Base-by-base conservation (phyloP, 2,329 filamentous ascomycete genomes). In the Nemania sp. region DNA sequence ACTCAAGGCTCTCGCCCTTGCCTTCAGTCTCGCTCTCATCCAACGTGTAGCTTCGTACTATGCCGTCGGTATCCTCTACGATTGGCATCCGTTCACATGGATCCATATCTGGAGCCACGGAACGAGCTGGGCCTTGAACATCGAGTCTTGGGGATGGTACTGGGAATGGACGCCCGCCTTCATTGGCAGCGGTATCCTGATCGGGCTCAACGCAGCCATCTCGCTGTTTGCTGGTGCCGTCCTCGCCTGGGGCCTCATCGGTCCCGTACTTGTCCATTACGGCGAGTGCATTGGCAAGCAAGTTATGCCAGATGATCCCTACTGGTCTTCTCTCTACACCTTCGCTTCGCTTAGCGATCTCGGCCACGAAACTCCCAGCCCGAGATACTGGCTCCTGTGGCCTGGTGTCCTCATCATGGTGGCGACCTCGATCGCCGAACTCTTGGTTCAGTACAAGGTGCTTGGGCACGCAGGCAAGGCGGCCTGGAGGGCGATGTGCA, bases 131-230 rank as follows among this genome's bases (percentile, higher is more conserved):
- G 80, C 80, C 4, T 69, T 83, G 54, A 72, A 75, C 48, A 74
- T 80, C 12, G 81, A 84, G 69, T 81, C 76, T 57, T 84, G 80
- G 80, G 79, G 79, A 43, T 84, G 80, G 81, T 72, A 75, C 60
- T 71, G 82, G 47, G 80, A 83, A 61, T 81, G 73, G 71, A 83
- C 80, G 1, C 80, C 80, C 0, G 80, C 80, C 37, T 83, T 83
- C 68, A 81, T 83, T 51, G 81, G 81, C 15, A 77, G 75, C 36
- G 80, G 80, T 37, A 81, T 84, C 69, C 75, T 84, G 36, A 80
- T 83, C 59, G 81, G 81, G 52, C 71, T 83, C 58, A 84, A 85
- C 68, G 76, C 80, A 26, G 78, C 80, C 34, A 70, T 82, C 57
- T 84, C 81, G 34, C 79, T 84, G 72, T 80, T 83, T 47, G 72